phyloP scores from a whole-genome alignment of 78 protist species.

The Dictyostelium intermedium region DNA sequence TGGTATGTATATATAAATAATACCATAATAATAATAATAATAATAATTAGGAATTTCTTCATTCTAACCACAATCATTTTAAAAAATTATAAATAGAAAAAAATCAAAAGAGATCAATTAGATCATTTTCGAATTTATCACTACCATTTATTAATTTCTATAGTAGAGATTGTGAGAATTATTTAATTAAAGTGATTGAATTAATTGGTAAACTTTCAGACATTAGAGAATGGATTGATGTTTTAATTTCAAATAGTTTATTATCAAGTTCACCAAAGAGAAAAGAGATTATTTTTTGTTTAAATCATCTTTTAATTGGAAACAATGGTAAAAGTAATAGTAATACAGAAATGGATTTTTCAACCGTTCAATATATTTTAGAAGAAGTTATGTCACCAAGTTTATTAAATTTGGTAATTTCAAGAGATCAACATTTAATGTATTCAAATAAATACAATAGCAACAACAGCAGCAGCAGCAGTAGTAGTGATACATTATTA shows the following conservation, averaged over 20 bases:
- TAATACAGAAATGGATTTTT: background rate
- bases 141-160: conserved; percentile 30
- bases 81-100: background rate
- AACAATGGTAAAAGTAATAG: background rate
- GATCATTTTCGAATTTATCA: background rate
- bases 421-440: background rate
- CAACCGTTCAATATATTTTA: conserved; percentile 34
- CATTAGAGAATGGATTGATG: conserved; percentile 36
- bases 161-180: conserved; percentile 4
- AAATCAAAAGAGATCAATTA: background rate
- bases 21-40: too few species aligned
- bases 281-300: conserved; percentile 40
- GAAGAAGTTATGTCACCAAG: conserved; percentile 43
- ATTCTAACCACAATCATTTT: background rate
- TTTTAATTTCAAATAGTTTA: conserved; percentile 12
- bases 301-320: conserved; percentile 55
- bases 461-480: too few species aligned
- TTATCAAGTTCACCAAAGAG: conserved; percentile 39
- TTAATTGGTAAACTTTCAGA: conserved; percentile 5
- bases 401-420: conserved; percentile 12
- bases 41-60: too few species aligned
- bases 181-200: background rate
- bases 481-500: background rate
- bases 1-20: background rate
- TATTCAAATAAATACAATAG: background rate